Evolutionary conservation across 164 flowering plant species (phyloP).

Genomic region (Aristolochia californica): DNA sequence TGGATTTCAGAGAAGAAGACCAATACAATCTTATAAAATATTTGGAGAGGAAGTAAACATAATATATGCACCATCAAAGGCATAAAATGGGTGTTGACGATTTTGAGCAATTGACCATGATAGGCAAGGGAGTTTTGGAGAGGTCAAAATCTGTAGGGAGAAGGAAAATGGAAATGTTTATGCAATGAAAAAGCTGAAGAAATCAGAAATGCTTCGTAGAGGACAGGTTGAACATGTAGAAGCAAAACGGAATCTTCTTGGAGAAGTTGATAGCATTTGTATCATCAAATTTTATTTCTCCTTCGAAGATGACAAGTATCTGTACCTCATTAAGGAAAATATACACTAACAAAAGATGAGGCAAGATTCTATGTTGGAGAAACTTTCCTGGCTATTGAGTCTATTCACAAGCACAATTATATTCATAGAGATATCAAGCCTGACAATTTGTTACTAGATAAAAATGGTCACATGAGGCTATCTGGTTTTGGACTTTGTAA

Average conservation of each 20-base stretch:
- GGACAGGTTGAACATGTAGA: too few species aligned
- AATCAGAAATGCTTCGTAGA: constrained; percentile 5
- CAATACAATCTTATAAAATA: constrained; percentile 59
- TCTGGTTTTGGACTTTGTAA: constrained; percentile 36
- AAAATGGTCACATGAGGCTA: constrained; percentile 30
- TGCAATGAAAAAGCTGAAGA: too few species aligned
- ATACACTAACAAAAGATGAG: constrained; percentile 33
- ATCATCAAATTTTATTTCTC: too few species aligned
- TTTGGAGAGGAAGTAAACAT: constrained; percentile 82
- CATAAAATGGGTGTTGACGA: constrained; percentile 94
- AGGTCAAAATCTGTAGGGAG: constrained; percentile 3
- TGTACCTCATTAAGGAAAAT: background rate
- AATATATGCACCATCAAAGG: constrained; percentile 88
- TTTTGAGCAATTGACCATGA: constrained; percentile 90
- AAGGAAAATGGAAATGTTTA: background rate
- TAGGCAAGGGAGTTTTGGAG: constrained; percentile 80
- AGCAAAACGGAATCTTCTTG: too few species aligned
- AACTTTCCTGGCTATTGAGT: constrained; percentile 36
- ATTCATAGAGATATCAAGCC: constrained; percentile 42
- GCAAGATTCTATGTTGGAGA: constrained; percentile 36
- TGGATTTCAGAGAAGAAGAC: too few species aligned
- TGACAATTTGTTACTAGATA: constrained; percentile 28
- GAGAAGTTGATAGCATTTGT: too few species aligned
- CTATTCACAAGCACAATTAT: constrained; percentile 42
- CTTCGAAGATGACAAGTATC: constrained; percentile 3